Percentiles rank a stretch among this genome's conserved stretches.
Evolutionary conservation across 306 rosid species (phyloP).

Genomic region (Lablab purpureus): DNA sequence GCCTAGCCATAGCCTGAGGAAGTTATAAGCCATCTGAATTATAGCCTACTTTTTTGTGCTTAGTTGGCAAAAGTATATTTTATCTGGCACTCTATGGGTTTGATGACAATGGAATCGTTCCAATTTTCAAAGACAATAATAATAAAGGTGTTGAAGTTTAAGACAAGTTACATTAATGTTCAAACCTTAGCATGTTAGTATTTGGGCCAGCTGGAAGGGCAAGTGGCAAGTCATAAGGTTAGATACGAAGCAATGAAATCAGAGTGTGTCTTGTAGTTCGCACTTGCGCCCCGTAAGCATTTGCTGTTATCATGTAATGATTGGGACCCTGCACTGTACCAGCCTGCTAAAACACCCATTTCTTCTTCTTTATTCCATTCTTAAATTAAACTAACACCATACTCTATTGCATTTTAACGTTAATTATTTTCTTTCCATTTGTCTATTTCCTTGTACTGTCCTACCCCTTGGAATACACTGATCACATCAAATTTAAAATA

Average conservation of each 20-base stretch:
- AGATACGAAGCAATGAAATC: background rate
- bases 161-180: conserved; percentile 1
- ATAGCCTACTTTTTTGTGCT: background rate
- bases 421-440: background rate
- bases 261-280: conserved; percentile 15
- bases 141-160: background rate
- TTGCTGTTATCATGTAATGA: conserved; percentile 22
- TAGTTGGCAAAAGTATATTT: conserved; percentile 19
- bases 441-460: no score
- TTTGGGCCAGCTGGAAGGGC: conserved; percentile 15
- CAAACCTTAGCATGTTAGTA: background rate
- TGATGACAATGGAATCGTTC: conserved; percentile 9
- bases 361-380: background rate
- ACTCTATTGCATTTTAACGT: no score
- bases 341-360: background rate
- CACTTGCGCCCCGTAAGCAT: conserved; percentile 17
- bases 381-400: background rate
- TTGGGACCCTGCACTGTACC: background rate
- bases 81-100: background rate
- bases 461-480: no score
- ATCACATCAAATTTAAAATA: no score
- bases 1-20: conserved; percentile 40
- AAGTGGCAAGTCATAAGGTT: background rate
- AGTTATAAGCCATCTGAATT: background rate
- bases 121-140: background rate